Base-by-base conservation (phyloP, 495 filamentous ascomycete genomes). In the Hypoxylon fragiforme region DNA sequence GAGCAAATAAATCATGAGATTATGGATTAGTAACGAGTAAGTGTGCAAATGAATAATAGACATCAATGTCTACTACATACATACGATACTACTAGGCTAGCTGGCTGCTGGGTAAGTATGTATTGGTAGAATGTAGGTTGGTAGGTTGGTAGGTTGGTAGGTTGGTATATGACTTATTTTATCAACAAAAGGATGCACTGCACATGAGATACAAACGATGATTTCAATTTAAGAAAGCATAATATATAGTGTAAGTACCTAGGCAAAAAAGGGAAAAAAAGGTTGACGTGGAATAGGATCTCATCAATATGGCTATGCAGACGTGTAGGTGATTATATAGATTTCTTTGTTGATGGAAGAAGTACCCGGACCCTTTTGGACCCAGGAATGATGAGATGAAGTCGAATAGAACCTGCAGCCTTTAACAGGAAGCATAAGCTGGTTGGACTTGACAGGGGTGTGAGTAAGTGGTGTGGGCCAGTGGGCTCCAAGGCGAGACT, bases 301-400 rank as follows among this genome's bases (percentile, higher is more conserved):
- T 28, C 24, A 4, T 28, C 9, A 28, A 9, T 4, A 28, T 9
- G 24, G 24, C 4, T 28, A 4, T 28, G 9, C 9, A 4, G 9
- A 28, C 9, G 24, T n/a, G 4, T 28, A 28, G 24, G 24, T 28
- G 9, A 9, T 28, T 4, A 6, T 15, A 2, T 37, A 13, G 3
- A 7, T 3, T 43, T 50, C 50, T 60, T 60, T 54, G 57, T 60
- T 28, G 44, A 42, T 22, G 34, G 42, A 11, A 28, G 38, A 40
- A 44, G 45, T 26, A 49, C 18, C 38, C 34, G 26, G 48, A 32
- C 32, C 36, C 14, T 45, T 50, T 50, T 43, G 43, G 46, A 61
- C 55, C 31, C 15, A 45, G 70, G 59, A 35, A 60, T 76, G 64
- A 67, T 60, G 64, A 67, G 64, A 61, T 67, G 64, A 67, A 67